These are phyloP conservation scores for Staphylotrichum longicolle DNA, from an alignment of 495 filamentous ascomycete genomes.

Conservation along the genomic window DNA sequence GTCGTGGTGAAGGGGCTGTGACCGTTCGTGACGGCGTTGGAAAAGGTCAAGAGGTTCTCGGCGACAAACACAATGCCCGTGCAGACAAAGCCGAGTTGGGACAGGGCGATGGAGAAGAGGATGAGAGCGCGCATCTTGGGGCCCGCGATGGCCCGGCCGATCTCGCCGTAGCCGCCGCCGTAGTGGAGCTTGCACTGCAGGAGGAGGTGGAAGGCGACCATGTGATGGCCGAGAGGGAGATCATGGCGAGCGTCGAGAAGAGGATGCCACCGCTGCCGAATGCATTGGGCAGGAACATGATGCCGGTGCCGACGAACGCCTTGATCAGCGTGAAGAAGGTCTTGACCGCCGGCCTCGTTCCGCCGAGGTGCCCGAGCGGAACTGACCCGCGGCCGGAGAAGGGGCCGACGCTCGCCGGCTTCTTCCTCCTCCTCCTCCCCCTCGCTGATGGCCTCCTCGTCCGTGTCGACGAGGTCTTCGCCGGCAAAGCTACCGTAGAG, in stretches of 20 bases:
- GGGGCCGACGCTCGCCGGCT: constrained; percentile 46
- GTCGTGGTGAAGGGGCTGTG: constrained; percentile 42
- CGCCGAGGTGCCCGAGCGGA: constrained; percentile 38
- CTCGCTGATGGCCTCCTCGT: constrained; percentile 53
- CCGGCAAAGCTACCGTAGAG: constrained; percentile 70
- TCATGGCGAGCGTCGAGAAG: constrained; percentile 60
- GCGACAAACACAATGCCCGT: constrained; percentile 65
- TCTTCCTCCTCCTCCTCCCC: constrained; percentile 44
- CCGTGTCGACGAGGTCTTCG: constrained; percentile 65
- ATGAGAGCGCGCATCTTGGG: constrained; percentile 51
- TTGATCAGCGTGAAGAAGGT: constrained; percentile 69
- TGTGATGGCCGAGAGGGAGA: constrained; percentile 55
- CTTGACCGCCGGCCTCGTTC: constrained; percentile 57
- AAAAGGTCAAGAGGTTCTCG: constrained; percentile 58
- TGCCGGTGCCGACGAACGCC: constrained; percentile 64
- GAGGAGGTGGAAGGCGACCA: constrained; percentile 63
- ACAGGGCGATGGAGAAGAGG: constrained; percentile 59
- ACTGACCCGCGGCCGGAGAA: constrained; percentile 52
- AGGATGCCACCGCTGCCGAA: constrained; percentile 67
- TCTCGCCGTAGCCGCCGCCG: constrained; percentile 61
- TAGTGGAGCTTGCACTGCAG: constrained; percentile 52
- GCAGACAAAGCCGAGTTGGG: constrained; percentile 66
- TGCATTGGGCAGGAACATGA: constrained; percentile 68
- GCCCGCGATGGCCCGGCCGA: constrained; percentile 56
- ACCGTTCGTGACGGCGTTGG: constrained; percentile 50